These are phyloP conservation scores for Setaria viridis DNA, from an alignment of 202 grass and related monocot genomes.

Conservation along the genomic window DNA sequence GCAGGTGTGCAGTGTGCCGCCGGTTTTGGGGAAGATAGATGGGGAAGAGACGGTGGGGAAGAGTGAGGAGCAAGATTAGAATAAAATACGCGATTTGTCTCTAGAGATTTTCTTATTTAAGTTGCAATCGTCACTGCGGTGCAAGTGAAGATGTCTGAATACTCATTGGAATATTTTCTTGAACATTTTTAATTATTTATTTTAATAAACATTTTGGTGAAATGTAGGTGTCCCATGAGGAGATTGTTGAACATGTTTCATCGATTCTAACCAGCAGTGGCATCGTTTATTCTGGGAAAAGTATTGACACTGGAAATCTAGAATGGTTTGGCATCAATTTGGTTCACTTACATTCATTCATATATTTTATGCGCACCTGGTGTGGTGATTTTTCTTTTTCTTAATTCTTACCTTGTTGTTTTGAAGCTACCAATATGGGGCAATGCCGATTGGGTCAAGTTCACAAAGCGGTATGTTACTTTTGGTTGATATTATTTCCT, in stretches of 20 bases:
- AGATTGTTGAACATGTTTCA: constrained; percentile 37
- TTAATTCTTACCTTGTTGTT: background rate
- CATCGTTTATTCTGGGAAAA: constrained; percentile 1
- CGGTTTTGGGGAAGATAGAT: too few relatives aligned
- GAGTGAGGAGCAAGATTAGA: too few relatives aligned
- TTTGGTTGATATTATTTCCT: background rate
- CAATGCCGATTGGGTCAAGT: background rate
- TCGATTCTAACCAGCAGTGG: background rate
- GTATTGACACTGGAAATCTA: constrained; percentile 13
- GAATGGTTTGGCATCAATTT: background rate
- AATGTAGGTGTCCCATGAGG: constrained; percentile 19
- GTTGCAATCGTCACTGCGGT: too few relatives aligned
- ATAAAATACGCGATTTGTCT: too few relatives aligned
- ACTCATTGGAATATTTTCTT: background rate
- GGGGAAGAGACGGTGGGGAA: too few relatives aligned
- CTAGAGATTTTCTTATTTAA: too few relatives aligned
- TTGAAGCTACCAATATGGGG: constrained; percentile 9
- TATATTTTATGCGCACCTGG: background rate
- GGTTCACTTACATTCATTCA: background rate
- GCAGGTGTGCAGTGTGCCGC: too few relatives aligned
- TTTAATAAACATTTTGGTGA: background rate
- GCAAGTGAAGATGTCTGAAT: background rate
- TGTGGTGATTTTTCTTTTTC: background rate
- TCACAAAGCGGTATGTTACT: constrained; percentile 4
- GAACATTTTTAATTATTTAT: background rate